These are phyloP conservation scores for Aspergillus brasiliensis DNA, from an alignment of 2,329 filamentous ascomycete genomes.

Conservation along the genomic window DNA sequence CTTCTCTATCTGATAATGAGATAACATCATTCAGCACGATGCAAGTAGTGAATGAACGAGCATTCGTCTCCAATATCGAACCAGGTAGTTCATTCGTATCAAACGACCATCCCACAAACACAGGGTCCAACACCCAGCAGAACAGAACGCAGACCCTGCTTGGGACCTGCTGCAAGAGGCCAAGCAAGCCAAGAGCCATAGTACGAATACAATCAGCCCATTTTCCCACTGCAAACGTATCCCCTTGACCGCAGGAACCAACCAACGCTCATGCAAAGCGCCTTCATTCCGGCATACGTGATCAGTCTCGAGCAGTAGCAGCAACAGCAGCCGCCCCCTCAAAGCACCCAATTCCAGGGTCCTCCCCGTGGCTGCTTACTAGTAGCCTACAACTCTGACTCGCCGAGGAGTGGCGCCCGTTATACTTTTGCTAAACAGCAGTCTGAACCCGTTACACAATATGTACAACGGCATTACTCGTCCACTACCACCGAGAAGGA, in stretches of 20 bases:
- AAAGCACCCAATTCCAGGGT: constrained; percentile 1
- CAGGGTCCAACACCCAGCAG: background rate
- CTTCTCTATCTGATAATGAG: background rate
- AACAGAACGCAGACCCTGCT: background rate
- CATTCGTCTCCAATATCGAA: background rate
- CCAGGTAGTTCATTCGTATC: background rate
- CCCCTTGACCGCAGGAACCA: background rate
- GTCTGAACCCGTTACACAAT: background rate
- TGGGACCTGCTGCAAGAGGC: background rate
- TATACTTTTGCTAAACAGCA: background rate
- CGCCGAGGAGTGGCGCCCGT: background rate
- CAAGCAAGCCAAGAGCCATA: background rate
- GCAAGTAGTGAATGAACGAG: background rate
- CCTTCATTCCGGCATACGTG: constrained; percentile 1
- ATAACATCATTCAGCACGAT: background rate
- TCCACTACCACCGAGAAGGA: constrained; percentile 3
- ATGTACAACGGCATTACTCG: background rate
- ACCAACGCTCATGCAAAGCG: background rate
- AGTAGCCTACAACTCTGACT: background rate
- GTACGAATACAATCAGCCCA: background rate
- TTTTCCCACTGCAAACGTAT: background rate
- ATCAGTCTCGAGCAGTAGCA: background rate
- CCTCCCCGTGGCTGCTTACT: background rate
- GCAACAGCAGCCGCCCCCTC: too few species aligned
- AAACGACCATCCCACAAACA: background rate